These are phyloP conservation scores for Umbelopsis sp. DNA, from an alignment of 192 early-diverging fungal species.

Conservation along the genomic window DNA sequence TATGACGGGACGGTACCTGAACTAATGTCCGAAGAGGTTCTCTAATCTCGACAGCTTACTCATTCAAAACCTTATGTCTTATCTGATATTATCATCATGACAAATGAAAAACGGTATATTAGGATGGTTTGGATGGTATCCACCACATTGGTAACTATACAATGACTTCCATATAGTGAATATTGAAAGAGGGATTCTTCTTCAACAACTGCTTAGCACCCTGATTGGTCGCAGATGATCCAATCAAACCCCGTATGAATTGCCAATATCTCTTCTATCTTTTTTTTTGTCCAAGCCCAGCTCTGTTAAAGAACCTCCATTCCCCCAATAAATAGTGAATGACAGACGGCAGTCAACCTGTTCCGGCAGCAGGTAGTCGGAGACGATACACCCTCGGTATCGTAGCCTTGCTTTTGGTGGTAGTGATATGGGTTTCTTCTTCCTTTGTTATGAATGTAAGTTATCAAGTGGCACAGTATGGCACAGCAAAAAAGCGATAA, in stretches of 20 bases:
- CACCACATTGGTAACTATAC: too few species aligned
- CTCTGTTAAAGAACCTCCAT: background rate
- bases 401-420: conserved; percentile 65
- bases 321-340: background rate
- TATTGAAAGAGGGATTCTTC: too few species aligned
- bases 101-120: too few species aligned
- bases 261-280: background rate
- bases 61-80: too few species aligned
- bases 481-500: background rate
- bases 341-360: background rate
- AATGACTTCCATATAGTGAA: too few species aligned
- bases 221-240: background rate
- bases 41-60: too few species aligned
- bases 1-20: too few species aligned
- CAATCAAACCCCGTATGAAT: background rate
- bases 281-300: background rate
- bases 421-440: conserved; percentile 78
- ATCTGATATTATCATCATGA: too few species aligned
- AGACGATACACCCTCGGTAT: conserved; percentile 64
- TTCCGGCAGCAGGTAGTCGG: conserved; percentile 3
- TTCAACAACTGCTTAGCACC: background rate
- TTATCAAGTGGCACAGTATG: background rate
- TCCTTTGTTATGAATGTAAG: conserved; percentile 77
- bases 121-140: too few species aligned
- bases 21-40: too few species aligned